Conservation (phyloP, 2,329 filamentous ascomycete genomes). For the Colletotrichum cordylinicola region DNA sequence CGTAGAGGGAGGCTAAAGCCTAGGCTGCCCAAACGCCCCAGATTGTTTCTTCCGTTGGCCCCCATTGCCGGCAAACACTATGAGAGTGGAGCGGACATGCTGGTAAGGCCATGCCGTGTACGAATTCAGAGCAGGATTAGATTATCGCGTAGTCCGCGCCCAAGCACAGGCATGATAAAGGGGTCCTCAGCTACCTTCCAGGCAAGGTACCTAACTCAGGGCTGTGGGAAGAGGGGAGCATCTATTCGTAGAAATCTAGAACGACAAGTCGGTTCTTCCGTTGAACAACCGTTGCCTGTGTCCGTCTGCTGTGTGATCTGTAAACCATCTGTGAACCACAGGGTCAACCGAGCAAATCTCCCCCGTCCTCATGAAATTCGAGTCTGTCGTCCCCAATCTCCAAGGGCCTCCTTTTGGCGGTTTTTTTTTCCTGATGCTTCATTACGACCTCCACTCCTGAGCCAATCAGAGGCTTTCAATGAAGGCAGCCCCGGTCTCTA, state of each 20-base stretch:
- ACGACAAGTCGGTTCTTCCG: not conserved
- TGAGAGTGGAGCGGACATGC: conserved; percentile 1
- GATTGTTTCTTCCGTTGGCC: conserved; percentile 4
- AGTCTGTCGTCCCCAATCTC: conserved; percentile 15
- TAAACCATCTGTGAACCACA: not conserved
- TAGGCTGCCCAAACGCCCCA: not conserved
- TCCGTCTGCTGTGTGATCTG: not conserved
- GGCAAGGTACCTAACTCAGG: not conserved
- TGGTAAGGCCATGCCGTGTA: not conserved
- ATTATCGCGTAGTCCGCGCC: not conserved
- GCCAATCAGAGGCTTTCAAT: not conserved
- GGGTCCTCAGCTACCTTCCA: not conserved
- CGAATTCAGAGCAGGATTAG: not conserved
- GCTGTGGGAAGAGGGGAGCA: not conserved
- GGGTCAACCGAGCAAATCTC: not conserved
- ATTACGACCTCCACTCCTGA: conserved; percentile 6
- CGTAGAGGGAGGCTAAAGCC: not conserved
- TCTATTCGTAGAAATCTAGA: not conserved
- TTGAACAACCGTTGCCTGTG: not conserved
- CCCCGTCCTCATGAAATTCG: not conserved
- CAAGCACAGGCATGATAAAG: not conserved
- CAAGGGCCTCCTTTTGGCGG: conserved; percentile 18
- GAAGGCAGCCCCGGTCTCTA: conserved; percentile 1
- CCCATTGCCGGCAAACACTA: not conserved
- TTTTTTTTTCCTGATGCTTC: conserved; percentile 20